Conservation (phyloP, 2,329 filamentous ascomycete genomes). For the Penicillium rolfsii region DNA sequence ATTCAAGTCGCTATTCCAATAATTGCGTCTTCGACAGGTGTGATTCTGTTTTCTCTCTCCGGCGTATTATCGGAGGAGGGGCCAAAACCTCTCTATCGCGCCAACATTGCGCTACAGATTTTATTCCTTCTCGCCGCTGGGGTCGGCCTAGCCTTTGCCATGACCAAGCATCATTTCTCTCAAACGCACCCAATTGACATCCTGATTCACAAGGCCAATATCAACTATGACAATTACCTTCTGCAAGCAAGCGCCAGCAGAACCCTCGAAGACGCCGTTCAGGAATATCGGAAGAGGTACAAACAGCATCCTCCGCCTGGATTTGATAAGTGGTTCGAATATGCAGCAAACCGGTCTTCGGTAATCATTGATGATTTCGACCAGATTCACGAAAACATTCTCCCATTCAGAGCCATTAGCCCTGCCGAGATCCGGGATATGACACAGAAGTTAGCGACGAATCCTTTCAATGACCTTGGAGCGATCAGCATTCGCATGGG, state of each 20-base stretch:
- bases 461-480: conserved; percentile 60
- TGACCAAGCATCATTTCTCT: conserved; percentile 45
- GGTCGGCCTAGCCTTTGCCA: conserved; percentile 46
- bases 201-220: conserved; percentile 55
- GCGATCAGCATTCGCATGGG: conserved; percentile 60
- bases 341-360: conserved; percentile 56
- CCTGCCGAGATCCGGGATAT: conserved; percentile 56
- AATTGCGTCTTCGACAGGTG: conserved; percentile 36
- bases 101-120: conserved; percentile 40
- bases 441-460: conserved; percentile 57
- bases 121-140: conserved; percentile 48
- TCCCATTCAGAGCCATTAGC: conserved; percentile 58
- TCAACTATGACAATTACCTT: conserved; percentile 54
- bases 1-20: conserved; percentile 36
- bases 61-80: conserved; percentile 36
- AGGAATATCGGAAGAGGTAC: conserved; percentile 58
- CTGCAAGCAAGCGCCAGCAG: conserved; percentile 53
- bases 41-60: conserved; percentile 33
- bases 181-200: conserved; percentile 59
- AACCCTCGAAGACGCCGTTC: conserved; percentile 54
- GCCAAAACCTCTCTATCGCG: conserved; percentile 31
- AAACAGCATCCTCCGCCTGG: conserved; percentile 59
- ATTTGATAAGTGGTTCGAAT: conserved; percentile 64
- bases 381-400: conserved; percentile 60
- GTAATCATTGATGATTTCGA: conserved; percentile 64